Percentiles rank a stretch among this genome's conserved stretches.
phyloP scores from a whole-genome alignment of 2,329 filamentous ascomycete species.

The Amauroascus niger region DNA sequence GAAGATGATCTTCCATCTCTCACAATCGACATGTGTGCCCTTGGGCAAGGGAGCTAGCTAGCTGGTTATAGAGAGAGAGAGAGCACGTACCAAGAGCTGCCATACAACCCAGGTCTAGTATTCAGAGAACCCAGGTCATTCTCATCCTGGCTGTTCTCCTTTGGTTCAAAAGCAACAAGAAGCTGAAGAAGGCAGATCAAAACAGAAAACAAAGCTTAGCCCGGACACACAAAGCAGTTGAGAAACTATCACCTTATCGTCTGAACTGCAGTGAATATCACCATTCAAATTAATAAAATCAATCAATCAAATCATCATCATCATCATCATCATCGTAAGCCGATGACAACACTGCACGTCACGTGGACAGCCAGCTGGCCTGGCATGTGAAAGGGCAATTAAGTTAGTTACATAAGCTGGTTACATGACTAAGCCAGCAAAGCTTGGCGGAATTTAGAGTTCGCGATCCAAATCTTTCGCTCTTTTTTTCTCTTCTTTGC shows the following conservation, averaged over 20 bases:
- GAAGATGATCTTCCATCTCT: slow-evolving; percentile 4
- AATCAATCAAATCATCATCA: no score
- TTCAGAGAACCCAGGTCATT: neutral
- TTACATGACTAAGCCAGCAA: neutral
- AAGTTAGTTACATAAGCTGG: neutral
- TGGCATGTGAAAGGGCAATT: neutral
- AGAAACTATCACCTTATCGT: no score
- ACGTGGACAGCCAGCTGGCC: neutral
- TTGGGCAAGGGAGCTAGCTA: slow-evolving; percentile 4
- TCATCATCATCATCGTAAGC: no score
- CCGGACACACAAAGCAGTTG: neutral
- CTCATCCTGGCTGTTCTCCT: slow-evolving; percentile 3
- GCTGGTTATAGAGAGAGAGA: neutral
- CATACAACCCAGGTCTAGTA: slow-evolving; percentile 33
- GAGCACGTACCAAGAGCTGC: slow-evolving; percentile 40
- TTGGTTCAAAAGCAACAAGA: neutral
- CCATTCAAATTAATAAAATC: no score
- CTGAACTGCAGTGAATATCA: no score
- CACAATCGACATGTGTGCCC: neutral
- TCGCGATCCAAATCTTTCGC: neutral
- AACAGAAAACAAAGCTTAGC: neutral
- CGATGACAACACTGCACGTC: neutral
- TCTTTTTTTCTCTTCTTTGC: no score
- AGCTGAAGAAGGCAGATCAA: neutral
- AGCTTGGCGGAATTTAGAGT: slow-evolving; percentile 1